Evolutionary conservation across 257 asterid species (phyloP).

Genomic region (Solanum chmielewskii): DNA sequence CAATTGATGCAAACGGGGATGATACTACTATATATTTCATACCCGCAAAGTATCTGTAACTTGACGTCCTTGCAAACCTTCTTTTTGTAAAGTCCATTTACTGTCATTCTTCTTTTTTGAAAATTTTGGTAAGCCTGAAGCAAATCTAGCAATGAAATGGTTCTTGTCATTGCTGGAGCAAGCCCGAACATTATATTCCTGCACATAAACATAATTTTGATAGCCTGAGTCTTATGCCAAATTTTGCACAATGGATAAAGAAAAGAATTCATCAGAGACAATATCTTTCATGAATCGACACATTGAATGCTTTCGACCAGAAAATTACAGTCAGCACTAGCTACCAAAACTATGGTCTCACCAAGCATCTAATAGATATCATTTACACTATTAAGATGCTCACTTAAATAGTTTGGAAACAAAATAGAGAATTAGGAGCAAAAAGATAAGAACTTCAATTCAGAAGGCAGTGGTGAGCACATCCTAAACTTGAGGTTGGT

Average conservation of each 20-base stretch:
- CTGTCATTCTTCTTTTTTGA: conserved; percentile 72
- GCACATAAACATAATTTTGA: not conserved
- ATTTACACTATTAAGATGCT: not conserved
- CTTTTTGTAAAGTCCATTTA: conserved; percentile 88
- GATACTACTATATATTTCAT: conserved; percentile 4
- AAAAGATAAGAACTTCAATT: not conserved
- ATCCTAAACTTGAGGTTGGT: not conserved
- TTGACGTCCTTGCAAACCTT: conserved; percentile 95
- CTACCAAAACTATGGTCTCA: not conserved
- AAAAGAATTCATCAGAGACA: not conserved
- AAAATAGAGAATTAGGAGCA: not conserved
- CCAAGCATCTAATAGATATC: not conserved
- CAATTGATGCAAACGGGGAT: not conserved
- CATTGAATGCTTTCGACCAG: not conserved
- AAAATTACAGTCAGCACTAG: not conserved
- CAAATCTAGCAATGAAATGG: conserved; percentile 83
- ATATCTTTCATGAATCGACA: not conserved
- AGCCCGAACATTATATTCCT: conserved; percentile 94
- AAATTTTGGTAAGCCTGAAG: conserved; percentile 76
- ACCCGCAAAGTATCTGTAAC: conserved; percentile 82
- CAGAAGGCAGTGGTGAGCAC: not conserved
- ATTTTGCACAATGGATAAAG: not conserved
- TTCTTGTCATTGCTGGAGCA: conserved; percentile 65
- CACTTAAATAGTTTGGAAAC: not conserved
- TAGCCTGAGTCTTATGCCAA: not conserved